These are phyloP conservation scores for Decorospora gaudefroyi DNA, from an alignment of 2,329 filamentous ascomycete genomes.

Conservation along the genomic window DNA sequence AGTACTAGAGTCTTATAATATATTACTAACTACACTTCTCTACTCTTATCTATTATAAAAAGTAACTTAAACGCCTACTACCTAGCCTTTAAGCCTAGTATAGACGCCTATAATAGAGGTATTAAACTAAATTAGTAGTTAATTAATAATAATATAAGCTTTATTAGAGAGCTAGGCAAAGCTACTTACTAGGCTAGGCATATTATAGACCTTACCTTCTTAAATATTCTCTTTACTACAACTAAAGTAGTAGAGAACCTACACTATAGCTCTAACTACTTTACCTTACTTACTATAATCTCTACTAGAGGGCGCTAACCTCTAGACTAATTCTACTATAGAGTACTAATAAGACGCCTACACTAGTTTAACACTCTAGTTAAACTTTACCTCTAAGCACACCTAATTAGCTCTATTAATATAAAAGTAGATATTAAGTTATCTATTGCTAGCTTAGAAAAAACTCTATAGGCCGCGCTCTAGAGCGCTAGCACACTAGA, in stretches of 20 bases:
- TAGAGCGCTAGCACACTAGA: not conserved
- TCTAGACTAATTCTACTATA: not conserved
- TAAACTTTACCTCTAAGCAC: not conserved
- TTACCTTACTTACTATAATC: too few species aligned
- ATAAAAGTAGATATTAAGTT: not conserved
- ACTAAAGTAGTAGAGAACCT: not conserved
- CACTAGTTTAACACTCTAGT: not conserved
- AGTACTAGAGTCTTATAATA: too few species aligned
- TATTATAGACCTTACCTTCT: constrained; percentile 6
- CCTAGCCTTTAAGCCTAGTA: not conserved
- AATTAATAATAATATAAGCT: not conserved
- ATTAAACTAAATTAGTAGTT: not conserved
- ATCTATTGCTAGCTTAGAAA: not conserved
- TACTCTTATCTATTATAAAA: constrained; percentile 1
- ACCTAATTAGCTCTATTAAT: not conserved
- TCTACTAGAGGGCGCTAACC: too few species aligned
- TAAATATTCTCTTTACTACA: not conserved
- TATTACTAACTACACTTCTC: too few species aligned
- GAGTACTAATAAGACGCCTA: not conserved
- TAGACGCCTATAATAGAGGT: not conserved
- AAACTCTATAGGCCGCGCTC: too few species aligned
- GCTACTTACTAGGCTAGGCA: not conserved
- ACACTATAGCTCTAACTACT: too few species aligned
- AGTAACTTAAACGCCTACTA: too few species aligned
- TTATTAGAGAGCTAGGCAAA: not conserved